A percentile compares a stretch with the other conserved stretches of the same genome.
Evolutionary conservation across 2,329 filamentous ascomycete species (phyloP).

Genomic region (Nannizziopsis arthrosporioides): DNA sequence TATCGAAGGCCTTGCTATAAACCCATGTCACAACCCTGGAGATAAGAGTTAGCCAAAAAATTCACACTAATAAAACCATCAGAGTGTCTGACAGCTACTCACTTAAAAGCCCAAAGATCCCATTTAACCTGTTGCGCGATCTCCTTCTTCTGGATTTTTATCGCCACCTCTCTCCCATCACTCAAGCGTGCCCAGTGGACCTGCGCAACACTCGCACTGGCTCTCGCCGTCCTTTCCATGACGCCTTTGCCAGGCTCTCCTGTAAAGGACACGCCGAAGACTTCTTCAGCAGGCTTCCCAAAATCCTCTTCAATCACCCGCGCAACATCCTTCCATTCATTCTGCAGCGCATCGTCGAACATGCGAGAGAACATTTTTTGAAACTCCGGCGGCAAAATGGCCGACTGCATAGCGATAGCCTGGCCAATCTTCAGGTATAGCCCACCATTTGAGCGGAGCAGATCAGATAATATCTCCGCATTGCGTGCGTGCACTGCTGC

Average conservation of each 20-base stretch:
- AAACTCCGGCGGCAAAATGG: conserved; percentile 84
- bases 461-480: conserved; percentile 67
- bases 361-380: conserved; percentile 92
- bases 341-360: conserved; percentile 97
- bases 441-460: conserved; percentile 78
- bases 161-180: conserved; percentile 81
- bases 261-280: conserved; percentile 78
- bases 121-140: conserved; percentile 82
- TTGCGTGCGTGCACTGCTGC: conserved; percentile 70
- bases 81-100: conserved; percentile 21
- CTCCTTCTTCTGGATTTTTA: conserved; percentile 95
- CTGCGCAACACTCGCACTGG: conserved; percentile 83
- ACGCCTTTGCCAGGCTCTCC: conserved; percentile 52
- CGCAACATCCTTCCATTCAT: conserved; percentile 74
- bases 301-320: conserved; percentile 81
- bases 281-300: conserved; percentile 70
- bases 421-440: conserved; percentile 96
- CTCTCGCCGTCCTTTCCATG: conserved; percentile 60
- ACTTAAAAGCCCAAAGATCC: conserved; percentile 95
- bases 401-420: conserved; percentile 96
- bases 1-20: conserved; percentile 78
- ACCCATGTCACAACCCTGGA: conserved; percentile 62
- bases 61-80: background rate
- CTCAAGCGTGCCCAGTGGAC: conserved; percentile 84
- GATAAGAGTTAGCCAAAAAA: background rate